These are phyloP conservation scores for Pichia californica DNA, from an alignment of 805 yeast genomes.

Conservation along the genomic window DNA sequence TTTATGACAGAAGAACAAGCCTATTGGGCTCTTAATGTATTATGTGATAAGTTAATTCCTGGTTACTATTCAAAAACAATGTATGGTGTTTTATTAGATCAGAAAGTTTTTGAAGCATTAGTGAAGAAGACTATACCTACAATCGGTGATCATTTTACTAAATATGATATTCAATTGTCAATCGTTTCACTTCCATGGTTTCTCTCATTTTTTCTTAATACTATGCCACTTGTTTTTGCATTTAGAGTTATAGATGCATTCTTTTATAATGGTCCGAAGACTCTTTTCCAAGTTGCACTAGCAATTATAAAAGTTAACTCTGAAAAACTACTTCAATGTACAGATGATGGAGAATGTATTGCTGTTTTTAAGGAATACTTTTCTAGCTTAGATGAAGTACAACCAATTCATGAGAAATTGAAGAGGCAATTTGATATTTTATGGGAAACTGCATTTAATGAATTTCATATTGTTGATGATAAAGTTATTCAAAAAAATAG, in stretches of 20 bases:
- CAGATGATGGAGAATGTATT: constrained; percentile 90
- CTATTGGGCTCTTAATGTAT: constrained; percentile 77
- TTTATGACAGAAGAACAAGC: constrained; percentile 97
- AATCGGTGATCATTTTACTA: constrained; percentile 73
- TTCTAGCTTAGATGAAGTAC: constrained; percentile 62
- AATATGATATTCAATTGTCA: constrained; percentile 81
- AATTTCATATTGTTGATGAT: constrained; percentile 76
- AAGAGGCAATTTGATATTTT: constrained; percentile 85
- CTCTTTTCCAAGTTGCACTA: constrained; percentile 86
- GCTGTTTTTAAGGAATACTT: constrained; percentile 81
- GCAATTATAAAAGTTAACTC: constrained; percentile 89
- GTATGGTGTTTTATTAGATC: constrained; percentile 95
- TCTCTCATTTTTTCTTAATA: constrained; percentile 76
- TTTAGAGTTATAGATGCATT: constrained; percentile 86
- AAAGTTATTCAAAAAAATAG: constrained; percentile 65
- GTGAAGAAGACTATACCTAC: constrained; percentile 88
- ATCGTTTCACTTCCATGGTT: constrained; percentile 97
- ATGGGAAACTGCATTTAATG: constrained; percentile 87
- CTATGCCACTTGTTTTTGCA: constrained; percentile 93
- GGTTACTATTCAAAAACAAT: constrained; percentile 95
- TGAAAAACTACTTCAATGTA: constrained; percentile 67
- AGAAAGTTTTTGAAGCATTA: constrained; percentile 83
- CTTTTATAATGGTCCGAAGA: constrained; percentile 82
- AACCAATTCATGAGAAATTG: constrained; percentile 54
- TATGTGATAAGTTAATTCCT: constrained; percentile 83